A percentile compares a stretch with the other conserved stretches of the same genome.
Conservation (phyloP, 1,139 yeast genomes). For the Eremothecium gossypii region DNA sequence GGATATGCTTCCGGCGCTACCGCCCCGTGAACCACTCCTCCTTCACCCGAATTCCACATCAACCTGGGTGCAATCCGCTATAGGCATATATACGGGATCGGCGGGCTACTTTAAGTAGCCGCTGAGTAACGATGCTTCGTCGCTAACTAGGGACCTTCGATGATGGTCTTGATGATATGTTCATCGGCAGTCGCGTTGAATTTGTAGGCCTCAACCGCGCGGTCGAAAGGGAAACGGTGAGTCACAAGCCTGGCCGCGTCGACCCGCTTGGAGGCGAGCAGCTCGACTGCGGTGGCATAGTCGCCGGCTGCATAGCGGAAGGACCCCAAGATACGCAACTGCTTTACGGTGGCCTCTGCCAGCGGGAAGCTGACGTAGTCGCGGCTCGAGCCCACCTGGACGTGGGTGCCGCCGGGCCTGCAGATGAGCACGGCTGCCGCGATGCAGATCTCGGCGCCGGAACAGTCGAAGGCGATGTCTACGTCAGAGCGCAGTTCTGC, state of each 20-base stretch:
- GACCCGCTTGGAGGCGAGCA: constrained; percentile 52
- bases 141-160: constrained; percentile 38
- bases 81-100: no score
- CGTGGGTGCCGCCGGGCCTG: constrained; percentile 55
- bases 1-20: no score
- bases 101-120: no score
- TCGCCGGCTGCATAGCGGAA: constrained; percentile 79
- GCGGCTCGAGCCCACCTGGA: constrained; percentile 72
- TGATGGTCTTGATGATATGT: constrained; percentile 53
- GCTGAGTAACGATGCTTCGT: neutral
- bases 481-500: constrained; percentile 36
- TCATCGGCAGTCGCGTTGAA: constrained; percentile 42
- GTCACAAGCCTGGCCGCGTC: constrained; percentile 65
- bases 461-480: constrained; percentile 57
- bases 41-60: no score
- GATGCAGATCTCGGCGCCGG: constrained; percentile 66
- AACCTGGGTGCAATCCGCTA: no score
- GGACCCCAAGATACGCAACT: constrained; percentile 60
- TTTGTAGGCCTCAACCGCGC: constrained; percentile 77
- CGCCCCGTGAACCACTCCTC: no score
- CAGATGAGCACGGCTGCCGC: constrained; percentile 51
- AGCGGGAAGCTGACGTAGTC: constrained; percentile 65
- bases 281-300: constrained; percentile 62
- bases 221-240: constrained; percentile 62
- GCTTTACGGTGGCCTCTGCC: constrained; percentile 60